Evolutionary conservation across 331 rosid genomes (phyloP).

Genomic region (Rhamnella rubrinervis): DNA sequence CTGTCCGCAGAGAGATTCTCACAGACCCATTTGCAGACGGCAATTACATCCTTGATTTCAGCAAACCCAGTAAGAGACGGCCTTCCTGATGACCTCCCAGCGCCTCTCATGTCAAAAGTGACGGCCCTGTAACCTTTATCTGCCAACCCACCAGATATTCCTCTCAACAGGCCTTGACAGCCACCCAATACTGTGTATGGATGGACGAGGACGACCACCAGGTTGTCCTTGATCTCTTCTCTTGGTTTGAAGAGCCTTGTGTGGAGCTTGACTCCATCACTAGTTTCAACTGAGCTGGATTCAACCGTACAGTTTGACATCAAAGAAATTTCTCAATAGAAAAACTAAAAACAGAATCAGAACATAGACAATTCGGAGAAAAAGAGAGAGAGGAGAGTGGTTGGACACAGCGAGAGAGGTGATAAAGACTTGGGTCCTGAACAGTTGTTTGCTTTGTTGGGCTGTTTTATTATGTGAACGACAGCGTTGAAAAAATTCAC

Average conservation of each 20-base stretch:
- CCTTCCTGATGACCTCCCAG: conserved; percentile 72
- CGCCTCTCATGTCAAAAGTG: conserved; percentile 92
- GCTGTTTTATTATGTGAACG: background rate
- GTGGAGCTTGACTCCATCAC: conserved; percentile 70
- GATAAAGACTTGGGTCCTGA: background rate
- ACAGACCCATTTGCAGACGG: conserved; percentile 63
- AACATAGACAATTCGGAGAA: background rate
- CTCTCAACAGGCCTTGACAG: conserved; percentile 75
- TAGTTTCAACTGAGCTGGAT: conserved; percentile 57
- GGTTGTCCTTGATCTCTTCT: conserved; percentile 25
- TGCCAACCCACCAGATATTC: conserved; percentile 70
- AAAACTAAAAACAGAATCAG: background rate
- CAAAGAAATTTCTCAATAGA: background rate
- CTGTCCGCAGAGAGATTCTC: conserved; percentile 32
- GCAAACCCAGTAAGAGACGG: conserved; percentile 82
- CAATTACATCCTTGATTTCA: conserved; percentile 72
- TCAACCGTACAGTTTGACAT: conserved; percentile 57
- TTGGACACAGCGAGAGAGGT: conserved; percentile 6
- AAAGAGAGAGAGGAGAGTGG: background rate
- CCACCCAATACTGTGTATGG: conserved; percentile 86
- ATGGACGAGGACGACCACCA: conserved; percentile 72
- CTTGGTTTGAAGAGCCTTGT: conserved; percentile 60
- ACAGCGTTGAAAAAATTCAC: background rate
- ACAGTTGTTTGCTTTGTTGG: background rate
- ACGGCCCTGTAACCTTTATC: conserved; percentile 54